Percentiles rank a stretch among this genome's conserved stretches.
These are phyloP conservation scores for Alternaria panax DNA, from an alignment of 2,329 filamentous ascomycete species.

Conservation along the genomic window DNA sequence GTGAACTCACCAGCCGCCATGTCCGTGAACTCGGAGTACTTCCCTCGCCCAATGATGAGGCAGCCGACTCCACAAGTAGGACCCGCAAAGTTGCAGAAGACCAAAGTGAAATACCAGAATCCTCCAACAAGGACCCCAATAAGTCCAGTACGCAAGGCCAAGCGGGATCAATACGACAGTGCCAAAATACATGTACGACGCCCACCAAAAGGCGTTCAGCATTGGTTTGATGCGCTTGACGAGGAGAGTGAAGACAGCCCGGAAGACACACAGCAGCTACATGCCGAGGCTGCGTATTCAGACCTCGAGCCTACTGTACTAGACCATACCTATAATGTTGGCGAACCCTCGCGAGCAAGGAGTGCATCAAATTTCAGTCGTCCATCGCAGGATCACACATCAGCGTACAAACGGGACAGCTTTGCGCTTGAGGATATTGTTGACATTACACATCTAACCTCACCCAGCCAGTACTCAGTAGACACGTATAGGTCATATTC, in stretches of 20 bases:
- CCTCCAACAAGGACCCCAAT: slow-evolving; percentile 19
- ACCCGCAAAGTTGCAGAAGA: slow-evolving; percentile 30
- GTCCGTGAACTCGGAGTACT: slow-evolving; percentile 50
- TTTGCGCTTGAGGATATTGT: slow-evolving; percentile 33
- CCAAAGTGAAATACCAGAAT: slow-evolving; percentile 28
- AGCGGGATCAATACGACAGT: slow-evolving; percentile 53
- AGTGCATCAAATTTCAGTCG: slow-evolving; percentile 13
- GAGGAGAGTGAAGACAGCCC: slow-evolving; percentile 48
- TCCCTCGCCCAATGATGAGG: slow-evolving; percentile 43
- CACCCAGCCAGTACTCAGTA: slow-evolving; percentile 41
- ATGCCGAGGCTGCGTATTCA: slow-evolving; percentile 21
- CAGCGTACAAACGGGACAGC: slow-evolving; percentile 27
- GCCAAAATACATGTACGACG: slow-evolving; percentile 57
- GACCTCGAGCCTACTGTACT: slow-evolving; percentile 9
- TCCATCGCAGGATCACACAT: slow-evolving; percentile 23
- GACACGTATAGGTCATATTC: slow-evolving; percentile 35
- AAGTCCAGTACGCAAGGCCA: slow-evolving; percentile 38
- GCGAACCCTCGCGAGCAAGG: slow-evolving; percentile 20
- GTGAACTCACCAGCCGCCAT: slow-evolving; percentile 52
- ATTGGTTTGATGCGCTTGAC: slow-evolving; percentile 60
- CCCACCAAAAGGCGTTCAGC: slow-evolving; percentile 57
- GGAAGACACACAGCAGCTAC: slow-evolving; percentile 24
- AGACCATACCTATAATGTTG: slow-evolving; percentile 29
- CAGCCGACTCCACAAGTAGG: slow-evolving; percentile 38
- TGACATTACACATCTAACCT: slow-evolving; percentile 34